Evolutionary conservation across 352 stramenopile species (phyloP).

Genomic region (Phytophthora brassicae): DNA sequence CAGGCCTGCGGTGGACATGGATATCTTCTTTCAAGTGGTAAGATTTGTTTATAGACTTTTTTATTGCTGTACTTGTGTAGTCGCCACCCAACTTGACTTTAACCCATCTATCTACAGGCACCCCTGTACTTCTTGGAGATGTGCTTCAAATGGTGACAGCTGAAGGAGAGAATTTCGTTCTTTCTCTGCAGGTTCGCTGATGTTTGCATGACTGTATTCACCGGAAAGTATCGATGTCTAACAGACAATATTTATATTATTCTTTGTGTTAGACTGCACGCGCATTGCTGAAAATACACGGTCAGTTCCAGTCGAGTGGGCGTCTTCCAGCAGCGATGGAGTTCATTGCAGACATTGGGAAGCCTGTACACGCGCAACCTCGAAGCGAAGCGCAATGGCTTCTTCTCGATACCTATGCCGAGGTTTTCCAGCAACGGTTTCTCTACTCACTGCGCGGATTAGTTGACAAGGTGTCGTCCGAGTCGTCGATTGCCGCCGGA

Average conservation of each 20-base stretch:
- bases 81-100: neutral
- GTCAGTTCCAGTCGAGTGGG: constrained; percentile 32
- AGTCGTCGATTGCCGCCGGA: constrained; percentile 33
- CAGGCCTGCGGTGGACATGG: constrained; percentile 94
- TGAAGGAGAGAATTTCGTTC: constrained; percentile 97
- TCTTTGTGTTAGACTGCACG: constrained; percentile 33
- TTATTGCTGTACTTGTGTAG: neutral
- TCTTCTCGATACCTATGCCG: constrained; percentile 38
- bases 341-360: constrained; percentile 56
- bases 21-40: constrained; percentile 88
- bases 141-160: constrained; percentile 95
- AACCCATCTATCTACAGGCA: constrained; percentile 14
- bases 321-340: constrained; percentile 38
- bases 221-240: neutral
- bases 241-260: neutral
- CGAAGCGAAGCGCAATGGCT: constrained; percentile 38
- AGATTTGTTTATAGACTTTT: neutral
- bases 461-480: constrained; percentile 36
- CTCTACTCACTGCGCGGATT: constrained; percentile 45
- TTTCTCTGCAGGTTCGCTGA: constrained; percentile 87
- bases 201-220: neutral
- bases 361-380: constrained; percentile 20
- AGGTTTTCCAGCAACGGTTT: constrained; percentile 60
- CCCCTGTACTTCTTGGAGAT: constrained; percentile 78
- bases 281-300: constrained; percentile 49